Evolutionary conservation across 495 filamentous ascomycete genomes (phyloP), one percentile per base, ranked within the genome.

Genomic region (Aspergillus taichungensis): DNA sequence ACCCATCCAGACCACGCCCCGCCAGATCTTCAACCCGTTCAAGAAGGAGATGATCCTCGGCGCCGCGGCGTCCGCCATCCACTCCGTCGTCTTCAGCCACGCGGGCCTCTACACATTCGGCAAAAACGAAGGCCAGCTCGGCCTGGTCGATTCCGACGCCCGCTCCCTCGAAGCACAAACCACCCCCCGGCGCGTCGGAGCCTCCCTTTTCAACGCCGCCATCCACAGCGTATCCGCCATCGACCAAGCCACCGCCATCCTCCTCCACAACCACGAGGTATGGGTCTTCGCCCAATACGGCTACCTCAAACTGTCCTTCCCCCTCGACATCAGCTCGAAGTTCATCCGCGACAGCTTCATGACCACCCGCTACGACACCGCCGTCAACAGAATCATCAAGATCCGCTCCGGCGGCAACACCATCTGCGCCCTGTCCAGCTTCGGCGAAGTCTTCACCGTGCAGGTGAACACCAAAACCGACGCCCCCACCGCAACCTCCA

Each of bases 251-350:
- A 96, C 92, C 1, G 79, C 84, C 6, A 80, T 90, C 46, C 66
- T 98, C 32, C 77, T 98, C 3, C 83, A 87, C 40, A 94, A 86
- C 53, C 80, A 85, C 52, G 86, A 90, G 31, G 88, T 97, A 28
- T 94, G 83, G 71, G 81, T 98, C 0, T 91, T 98, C 56, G 88
- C 87, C 0, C 90, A 89, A 38, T 95, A 91, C 55, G 92, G 90
- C 3, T 96, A 94, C 56, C 83, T 86, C 9, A 88, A 84, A 41
- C 70, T 98, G 11, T 78, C 76, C 12, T 91, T 96, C 50, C 86
- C 88, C 0, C 68, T 86, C 31, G 84, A 86, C 39, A 70, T 77
- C 18, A 85, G 84, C 57, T 76, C 76, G 11, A 82, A 76, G 40
- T 83, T 84, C 37, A 74, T 91, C 12, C 76, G 75, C 42, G 71